Evolutionary conservation across 176 grass and related monocot genomes (phyloP).

Genomic region (Hsuehochloa calcarea): DNA sequence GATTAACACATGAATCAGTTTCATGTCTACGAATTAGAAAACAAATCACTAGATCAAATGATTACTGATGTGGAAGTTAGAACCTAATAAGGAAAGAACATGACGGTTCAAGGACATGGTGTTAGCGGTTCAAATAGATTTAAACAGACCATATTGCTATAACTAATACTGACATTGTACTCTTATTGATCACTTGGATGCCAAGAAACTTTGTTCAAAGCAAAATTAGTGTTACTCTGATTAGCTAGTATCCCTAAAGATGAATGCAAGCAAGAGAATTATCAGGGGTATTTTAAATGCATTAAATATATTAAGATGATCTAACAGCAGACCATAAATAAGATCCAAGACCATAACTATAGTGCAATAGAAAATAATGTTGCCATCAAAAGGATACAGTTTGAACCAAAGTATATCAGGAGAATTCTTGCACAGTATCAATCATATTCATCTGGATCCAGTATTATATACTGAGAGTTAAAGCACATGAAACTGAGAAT

Average conservation of each 20-base stretch:
- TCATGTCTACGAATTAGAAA: neutral
- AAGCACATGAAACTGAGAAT: constrained; percentile 36
- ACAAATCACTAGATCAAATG: neutral
- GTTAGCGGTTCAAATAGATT: constrained; percentile 5
- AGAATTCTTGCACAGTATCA: neutral
- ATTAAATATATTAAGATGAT: neutral
- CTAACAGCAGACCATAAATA: neutral
- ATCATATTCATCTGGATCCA: constrained; percentile 2
- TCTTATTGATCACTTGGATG: constrained; percentile 1
- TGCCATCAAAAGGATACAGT: neutral
- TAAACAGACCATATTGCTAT: neutral
- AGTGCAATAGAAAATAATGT: constrained; percentile 9
- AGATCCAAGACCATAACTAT: neutral
- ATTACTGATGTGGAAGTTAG: neutral
- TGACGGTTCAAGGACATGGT: constrained; percentile 12
- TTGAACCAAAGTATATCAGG: neutral
- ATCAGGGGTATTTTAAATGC: neutral
- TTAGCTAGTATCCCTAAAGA: neutral
- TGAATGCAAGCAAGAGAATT: constrained; percentile 7
- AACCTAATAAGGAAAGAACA: neutral
- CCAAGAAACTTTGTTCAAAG: neutral
- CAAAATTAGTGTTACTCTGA: neutral
- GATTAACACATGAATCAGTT: constrained; percentile 10
- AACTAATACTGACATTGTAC: neutral
- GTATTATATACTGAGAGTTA: neutral